phyloP scores from a whole-genome alignment of 495 filamentous ascomycete genomes.

The Xylaria curta region DNA sequence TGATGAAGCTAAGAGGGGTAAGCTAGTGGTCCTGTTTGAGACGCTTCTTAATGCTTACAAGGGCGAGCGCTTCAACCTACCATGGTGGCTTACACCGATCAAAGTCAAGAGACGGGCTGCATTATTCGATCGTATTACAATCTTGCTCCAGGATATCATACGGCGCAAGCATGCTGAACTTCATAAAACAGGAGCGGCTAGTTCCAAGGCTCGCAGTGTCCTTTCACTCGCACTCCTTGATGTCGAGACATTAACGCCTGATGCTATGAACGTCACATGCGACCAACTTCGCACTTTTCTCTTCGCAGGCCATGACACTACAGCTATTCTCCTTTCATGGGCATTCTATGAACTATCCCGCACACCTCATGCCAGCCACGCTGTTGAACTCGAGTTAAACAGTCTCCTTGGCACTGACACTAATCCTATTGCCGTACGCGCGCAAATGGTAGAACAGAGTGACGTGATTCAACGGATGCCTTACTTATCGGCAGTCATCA shows the following conservation, averaged over 20 bases:
- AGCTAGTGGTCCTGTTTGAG: constrained; percentile 35
- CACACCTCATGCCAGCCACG: constrained; percentile 46
- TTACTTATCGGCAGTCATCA: constrained; percentile 31
- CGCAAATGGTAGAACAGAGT: constrained; percentile 37
- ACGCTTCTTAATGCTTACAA: constrained; percentile 36
- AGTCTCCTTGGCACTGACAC: constrained; percentile 41
- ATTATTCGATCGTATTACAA: neutral
- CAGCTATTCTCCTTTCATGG: constrained; percentile 47
- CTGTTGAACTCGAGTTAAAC: constrained; percentile 55
- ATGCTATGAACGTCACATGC: constrained; percentile 32
- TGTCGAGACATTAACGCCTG: constrained; percentile 29
- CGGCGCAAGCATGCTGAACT: constrained; percentile 34
- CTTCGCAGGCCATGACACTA: constrained; percentile 60
- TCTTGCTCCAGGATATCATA: constrained; percentile 33
- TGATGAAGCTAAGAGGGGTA: neutral
- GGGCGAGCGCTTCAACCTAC: constrained; percentile 21
- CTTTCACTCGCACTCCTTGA: constrained; percentile 42
- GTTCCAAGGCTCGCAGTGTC: constrained; percentile 38
- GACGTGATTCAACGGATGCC: constrained; percentile 51
- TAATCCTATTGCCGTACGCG: constrained; percentile 38
- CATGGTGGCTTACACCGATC: constrained; percentile 37
- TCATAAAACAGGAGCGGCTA: constrained; percentile 1
- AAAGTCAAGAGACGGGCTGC: constrained; percentile 27
- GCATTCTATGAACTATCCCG: constrained; percentile 53
- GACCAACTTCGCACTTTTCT: constrained; percentile 54